phyloP scores from a whole-genome alignment of 495 filamentous ascomycete species.

The Neurospora pannonica region DNA sequence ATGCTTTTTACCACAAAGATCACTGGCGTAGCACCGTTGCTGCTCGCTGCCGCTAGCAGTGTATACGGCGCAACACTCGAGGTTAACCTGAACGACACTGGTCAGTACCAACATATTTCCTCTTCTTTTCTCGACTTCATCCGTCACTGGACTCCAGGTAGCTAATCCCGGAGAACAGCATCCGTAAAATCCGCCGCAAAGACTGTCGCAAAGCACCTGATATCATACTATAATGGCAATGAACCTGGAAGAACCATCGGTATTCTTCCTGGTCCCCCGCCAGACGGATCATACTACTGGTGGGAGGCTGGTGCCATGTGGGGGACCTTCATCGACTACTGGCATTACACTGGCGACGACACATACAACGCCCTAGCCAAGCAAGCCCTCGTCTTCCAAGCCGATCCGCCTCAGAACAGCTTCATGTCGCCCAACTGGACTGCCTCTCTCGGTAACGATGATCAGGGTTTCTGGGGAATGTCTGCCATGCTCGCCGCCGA shows the following conservation, averaged over 20 bases:
- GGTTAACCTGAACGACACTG: conserved; percentile 8
- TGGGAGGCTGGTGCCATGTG: conserved; percentile 75
- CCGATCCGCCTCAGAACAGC: conserved; percentile 41
- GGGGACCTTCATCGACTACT: conserved; percentile 61
- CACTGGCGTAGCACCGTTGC: neutral
- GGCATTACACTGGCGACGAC: conserved; percentile 53
- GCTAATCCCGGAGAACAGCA: conserved; percentile 6
- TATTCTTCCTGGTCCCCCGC: conserved; percentile 31
- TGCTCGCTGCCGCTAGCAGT: neutral
- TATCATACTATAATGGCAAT: conserved; percentile 56
- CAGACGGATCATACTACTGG: conserved; percentile 40
- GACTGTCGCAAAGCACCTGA: conserved; percentile 38
- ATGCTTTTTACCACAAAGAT: neutral
- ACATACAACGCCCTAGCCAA: conserved; percentile 49
- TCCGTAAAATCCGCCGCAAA: conserved; percentile 21
- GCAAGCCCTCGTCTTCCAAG: conserved; percentile 49
- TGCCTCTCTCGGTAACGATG: conserved; percentile 55
- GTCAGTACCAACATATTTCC: conserved; percentile 1
- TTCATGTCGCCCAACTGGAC: conserved; percentile 58
- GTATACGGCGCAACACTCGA: conserved; percentile 1
- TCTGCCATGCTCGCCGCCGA: conserved; percentile 61
- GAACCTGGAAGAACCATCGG: conserved; percentile 45
- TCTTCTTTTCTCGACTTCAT: neutral
- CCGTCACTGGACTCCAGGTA: neutral
- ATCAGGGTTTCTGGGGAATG: conserved; percentile 62